Base-by-base conservation (phyloP, 176 grass and related monocot species). In the Ananas comosus region DNA sequence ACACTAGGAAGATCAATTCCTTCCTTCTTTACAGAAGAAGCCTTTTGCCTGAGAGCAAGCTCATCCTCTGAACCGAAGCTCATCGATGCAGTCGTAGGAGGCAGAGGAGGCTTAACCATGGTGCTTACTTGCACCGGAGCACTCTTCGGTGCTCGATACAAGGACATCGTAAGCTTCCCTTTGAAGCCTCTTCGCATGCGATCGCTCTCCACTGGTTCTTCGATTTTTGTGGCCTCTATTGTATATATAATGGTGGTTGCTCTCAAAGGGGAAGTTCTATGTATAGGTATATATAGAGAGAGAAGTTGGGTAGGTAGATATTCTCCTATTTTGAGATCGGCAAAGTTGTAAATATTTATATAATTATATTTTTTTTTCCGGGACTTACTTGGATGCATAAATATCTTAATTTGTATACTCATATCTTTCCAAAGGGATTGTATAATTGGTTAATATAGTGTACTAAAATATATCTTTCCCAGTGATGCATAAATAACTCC, bases 181-280 rank as follows among this genome's bases (percentile, higher is more conserved):
- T 70, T 83, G 53, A 70, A 48, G 21, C 51, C 80, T 70, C 80
- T 73, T 13, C 64, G 17, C 69, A 77, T 88, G 9, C 42, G 12
- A 48, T 17, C 59, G 11, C 68, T 56, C 73, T 88, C 85, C 81
- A 88, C 83, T 51, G 21, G 4, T 57, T 33, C n/a, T 25, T 76
- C 29, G 56, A 3, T 25, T 64, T 57, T 16, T 61, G 56, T 22
- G 33, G 33, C 4, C 21, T 61, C 17, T 61, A 61, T 7, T 7
- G 0, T 9, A 10, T 61, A 10, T 61, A 23, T 23, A 23, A 23
- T 61, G 56, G 17, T 65, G 23, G 21, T 63, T 85, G 2, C 52
- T 63, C 24, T 25, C 27, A 77, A 49, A 67, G 33, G 72, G 16
- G 63, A 50, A 72, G 49, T 42, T 42, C 33, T 42, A 61, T 19